Conservation (phyloP, 768 basidiomycete genomes). For the Daedaleopsis nitida region DNA sequence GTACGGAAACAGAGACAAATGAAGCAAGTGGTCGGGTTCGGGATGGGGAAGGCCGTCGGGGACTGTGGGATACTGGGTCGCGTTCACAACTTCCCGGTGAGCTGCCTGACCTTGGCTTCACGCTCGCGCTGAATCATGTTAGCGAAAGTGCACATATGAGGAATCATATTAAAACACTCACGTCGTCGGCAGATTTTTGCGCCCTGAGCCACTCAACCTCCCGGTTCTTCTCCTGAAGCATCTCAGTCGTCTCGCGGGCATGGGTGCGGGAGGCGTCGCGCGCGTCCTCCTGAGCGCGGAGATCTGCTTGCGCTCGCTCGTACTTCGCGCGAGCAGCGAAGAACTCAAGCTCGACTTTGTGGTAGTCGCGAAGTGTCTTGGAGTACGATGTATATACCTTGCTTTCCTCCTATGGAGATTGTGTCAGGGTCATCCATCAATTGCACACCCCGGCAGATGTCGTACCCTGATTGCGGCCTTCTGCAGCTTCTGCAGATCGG, state of each 20-base stretch:
- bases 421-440: background rate
- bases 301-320: slow-evolving; percentile 50
- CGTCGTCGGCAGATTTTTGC: slow-evolving; percentile 69
- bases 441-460: background rate
- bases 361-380: slow-evolving; percentile 55
- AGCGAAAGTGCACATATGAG: background rate
- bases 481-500: slow-evolving; percentile 70
- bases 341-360: slow-evolving; percentile 64
- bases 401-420: slow-evolving; percentile 49
- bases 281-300: slow-evolving; percentile 27
- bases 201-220: slow-evolving; percentile 70
- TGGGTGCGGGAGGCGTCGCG: slow-evolving; percentile 54
- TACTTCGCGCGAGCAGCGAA: slow-evolving; percentile 63
- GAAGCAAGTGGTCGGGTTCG: too few relatives aligned
- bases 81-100: slow-evolving; percentile 36
- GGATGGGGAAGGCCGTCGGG: too few relatives aligned
- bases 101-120: slow-evolving; percentile 47
- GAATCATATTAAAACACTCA: slow-evolving; percentile 16
- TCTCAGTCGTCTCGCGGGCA: slow-evolving; percentile 59
- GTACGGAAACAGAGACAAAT: too few relatives aligned
- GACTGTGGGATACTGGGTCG: background rate
- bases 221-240: slow-evolving; percentile 68
- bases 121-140: slow-evolving; percentile 49
- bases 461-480: slow-evolving; percentile 61
- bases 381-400: slow-evolving; percentile 55